Conservation (phyloP, 2,329 filamentous ascomycete species). For the Nemania sp. region DNA sequence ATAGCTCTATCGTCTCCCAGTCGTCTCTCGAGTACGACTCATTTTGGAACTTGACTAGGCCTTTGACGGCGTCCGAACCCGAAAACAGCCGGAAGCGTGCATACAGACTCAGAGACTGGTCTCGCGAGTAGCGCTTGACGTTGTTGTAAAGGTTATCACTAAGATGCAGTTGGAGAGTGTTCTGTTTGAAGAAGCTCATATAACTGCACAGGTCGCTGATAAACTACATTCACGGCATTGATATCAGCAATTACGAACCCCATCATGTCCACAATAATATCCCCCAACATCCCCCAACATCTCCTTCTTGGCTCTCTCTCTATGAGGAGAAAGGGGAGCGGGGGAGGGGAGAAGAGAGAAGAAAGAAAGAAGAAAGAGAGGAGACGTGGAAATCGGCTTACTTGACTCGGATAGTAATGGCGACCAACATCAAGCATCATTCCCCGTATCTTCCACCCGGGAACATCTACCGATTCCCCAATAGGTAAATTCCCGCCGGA, state of each 20-base stretch:
- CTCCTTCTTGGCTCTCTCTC: background rate
- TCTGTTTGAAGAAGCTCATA: conserved; percentile 72
- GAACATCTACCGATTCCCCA: conserved; percentile 61
- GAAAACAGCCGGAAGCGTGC: conserved; percentile 67
- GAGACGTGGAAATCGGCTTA: conserved; percentile 31
- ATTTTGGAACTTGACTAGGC: conserved; percentile 63
- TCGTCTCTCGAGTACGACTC: conserved; percentile 65
- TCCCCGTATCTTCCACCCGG: conserved; percentile 63
- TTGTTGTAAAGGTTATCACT: conserved; percentile 68
- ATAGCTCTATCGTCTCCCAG: conserved; percentile 64
- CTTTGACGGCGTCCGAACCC: conserved; percentile 59
- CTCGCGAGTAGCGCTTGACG: conserved; percentile 59
- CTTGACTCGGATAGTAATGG: conserved; percentile 65
- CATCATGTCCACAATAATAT: no score
- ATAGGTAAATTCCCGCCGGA: conserved; percentile 54
- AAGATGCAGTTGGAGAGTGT: conserved; percentile 68
- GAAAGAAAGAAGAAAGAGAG: background rate
- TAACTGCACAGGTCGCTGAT: conserved; percentile 69
- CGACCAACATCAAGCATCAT: conserved; percentile 64
- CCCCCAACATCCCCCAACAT: no score
- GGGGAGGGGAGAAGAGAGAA: no score
- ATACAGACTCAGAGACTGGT: conserved; percentile 63
- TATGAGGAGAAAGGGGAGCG: background rate
- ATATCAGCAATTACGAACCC: background rate
- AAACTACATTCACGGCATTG: conserved; percentile 52